These are phyloP conservation scores for Chaetoscypha palmicola DNA, from an alignment of 2,329 filamentous ascomycete genomes.

Conservation along the genomic window DNA sequence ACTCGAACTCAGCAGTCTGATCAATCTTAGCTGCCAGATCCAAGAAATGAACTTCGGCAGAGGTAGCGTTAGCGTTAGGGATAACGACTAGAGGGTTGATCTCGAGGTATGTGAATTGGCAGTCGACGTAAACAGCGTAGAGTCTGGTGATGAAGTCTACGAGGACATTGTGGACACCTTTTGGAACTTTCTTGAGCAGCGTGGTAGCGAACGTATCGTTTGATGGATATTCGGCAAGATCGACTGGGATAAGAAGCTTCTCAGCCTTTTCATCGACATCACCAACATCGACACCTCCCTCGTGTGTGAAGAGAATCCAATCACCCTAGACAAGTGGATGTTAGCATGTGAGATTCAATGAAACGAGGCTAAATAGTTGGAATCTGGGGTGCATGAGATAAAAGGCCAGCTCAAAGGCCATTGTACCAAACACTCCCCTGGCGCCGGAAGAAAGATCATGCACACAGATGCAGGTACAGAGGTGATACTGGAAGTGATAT, in stretches of 20 bases:
- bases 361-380: not conserved
- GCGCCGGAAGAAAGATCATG: slow-evolving; percentile 1
- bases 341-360: slow-evolving; percentile 21
- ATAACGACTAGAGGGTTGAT: slow-evolving; percentile 99
- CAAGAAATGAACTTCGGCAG: slow-evolving; percentile 93
- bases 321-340: slow-evolving; percentile 61
- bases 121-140: slow-evolving; percentile 98
- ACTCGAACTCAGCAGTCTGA: slow-evolving; percentile 99
- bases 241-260: slow-evolving; percentile 96
- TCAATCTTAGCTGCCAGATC: slow-evolving; percentile 98
- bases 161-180: slow-evolving; percentile 94
- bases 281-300: slow-evolving; percentile 98
- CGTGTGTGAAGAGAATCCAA: slow-evolving; percentile 99
- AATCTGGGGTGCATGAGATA: not conserved
- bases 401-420: not conserved
- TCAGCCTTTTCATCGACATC: slow-evolving; percentile 98
- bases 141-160: slow-evolving; percentile 98
- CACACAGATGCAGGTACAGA: slow-evolving; percentile 20
- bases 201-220: slow-evolving; percentile 84
- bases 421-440: too few relatives aligned
- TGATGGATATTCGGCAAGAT: slow-evolving; percentile 88
- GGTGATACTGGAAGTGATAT: slow-evolving; percentile 13
- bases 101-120: slow-evolving; percentile 99
- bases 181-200: slow-evolving; percentile 86
- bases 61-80: slow-evolving; percentile 86